Base-by-base conservation (phyloP, 768 basidiomycete species). In the Pleurotus platypus region DNA sequence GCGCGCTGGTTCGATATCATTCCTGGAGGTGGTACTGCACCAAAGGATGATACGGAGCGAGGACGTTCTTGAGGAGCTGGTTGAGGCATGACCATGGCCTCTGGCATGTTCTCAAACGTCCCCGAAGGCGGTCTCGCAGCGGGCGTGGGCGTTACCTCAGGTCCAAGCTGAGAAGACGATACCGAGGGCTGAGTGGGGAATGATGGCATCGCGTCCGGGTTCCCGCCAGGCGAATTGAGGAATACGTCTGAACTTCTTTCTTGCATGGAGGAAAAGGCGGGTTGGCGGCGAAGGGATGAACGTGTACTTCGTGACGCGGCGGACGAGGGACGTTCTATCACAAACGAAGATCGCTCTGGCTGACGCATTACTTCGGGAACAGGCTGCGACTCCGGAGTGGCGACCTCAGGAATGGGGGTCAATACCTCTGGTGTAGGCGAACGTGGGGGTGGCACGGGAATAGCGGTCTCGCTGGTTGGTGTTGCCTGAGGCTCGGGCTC, bases 211-310 rank as follows among this genome's bases (percentile, higher is more conserved):
- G 8, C 37, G n/a, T n/a, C n/a, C 8, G 51, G n/a, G 38, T 42
- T 22, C 20, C 20, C 37, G 22, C 51, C 27, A 18, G 51, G 51
- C n/a, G 51, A 43, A 13, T 37, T 2, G n/a, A 40, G 13, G 39
- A 54, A 54, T 16, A 54, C 51, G 51, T 54, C 51, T 40, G 51
- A 38, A 42, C 37, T 54, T 24, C 42, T 37, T n/a, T 54, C 51
- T 18, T 39, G 51, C 12, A 42, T n/a, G 3, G 37, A 39, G 12
- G 39, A 13, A 42, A 42, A 42, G 11, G 51, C 37, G 18, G 51
- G 51, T 42, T 42, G n/a, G 9, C 39, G 51, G 24, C 39, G 39
- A 11, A 54, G 51, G 2, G 51, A 54, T 12, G 51, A 54, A 24
- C 51, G 51, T 4, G 38, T 40, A 30, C 51, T 54, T 43, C 51